Evolutionary conservation across 2,329 filamentous ascomycete species (phyloP).

Genomic region (Colletotrichum cordylinicola): DNA sequence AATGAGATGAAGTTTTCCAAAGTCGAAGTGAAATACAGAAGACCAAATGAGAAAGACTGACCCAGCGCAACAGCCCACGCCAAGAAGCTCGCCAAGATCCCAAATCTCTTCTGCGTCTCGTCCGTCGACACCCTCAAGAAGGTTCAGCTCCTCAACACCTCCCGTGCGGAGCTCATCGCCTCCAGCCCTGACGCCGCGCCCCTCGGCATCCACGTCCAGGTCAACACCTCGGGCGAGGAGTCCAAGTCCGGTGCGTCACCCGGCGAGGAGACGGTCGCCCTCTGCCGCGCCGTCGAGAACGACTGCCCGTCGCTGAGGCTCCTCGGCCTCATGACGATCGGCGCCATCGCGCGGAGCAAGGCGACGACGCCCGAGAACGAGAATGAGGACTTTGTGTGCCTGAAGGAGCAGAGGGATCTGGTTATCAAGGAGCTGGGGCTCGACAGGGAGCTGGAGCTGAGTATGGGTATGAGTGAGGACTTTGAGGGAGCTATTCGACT

Average conservation of each 20-base stretch:
- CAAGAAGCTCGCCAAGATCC: conserved; percentile 83
- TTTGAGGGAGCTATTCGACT: conserved; percentile 86
- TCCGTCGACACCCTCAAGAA: conserved; percentile 91
- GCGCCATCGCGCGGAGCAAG: conserved; percentile 85
- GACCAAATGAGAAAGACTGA: background rate
- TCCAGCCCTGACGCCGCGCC: conserved; percentile 43
- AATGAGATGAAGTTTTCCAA: background rate
- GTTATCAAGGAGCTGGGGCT: conserved; percentile 60
- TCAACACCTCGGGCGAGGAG: conserved; percentile 92
- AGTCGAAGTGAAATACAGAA: background rate
- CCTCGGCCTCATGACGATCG: conserved; percentile 94
- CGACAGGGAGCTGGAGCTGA: conserved; percentile 75
- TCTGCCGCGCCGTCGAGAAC: conserved; percentile 74
- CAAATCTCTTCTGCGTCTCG: conserved; percentile 90
- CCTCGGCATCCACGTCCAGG: conserved; percentile 84
- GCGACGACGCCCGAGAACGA: conserved; percentile 77
- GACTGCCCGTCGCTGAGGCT: conserved; percentile 77
- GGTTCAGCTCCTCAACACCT: conserved; percentile 79
- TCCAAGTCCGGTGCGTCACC: conserved; percentile 85
- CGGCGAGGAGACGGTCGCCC: conserved; percentile 58
- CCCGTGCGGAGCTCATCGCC: conserved; percentile 66
- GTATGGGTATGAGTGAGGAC: conserved; percentile 99
- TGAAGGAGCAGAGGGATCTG: conserved; percentile 74
- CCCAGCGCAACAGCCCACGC: conserved; percentile 72
- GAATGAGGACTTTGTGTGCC: conserved; percentile 84